Conservation (phyloP, 441 rosid genomes). For the Syzygium syzygioides region DNA sequence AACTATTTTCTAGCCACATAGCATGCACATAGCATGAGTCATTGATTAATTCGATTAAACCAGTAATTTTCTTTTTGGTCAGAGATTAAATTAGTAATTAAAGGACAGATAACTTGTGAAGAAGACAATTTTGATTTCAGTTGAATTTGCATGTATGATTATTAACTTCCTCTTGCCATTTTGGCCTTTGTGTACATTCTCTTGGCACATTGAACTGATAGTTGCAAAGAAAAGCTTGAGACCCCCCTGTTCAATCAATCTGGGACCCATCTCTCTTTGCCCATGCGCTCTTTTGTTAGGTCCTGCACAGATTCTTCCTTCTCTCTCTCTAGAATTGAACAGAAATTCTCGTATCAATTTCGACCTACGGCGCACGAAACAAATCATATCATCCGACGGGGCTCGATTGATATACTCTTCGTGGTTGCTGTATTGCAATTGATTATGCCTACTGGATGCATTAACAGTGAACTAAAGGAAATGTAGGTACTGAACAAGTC, state of each 20-base stretch:
- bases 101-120: not conserved
- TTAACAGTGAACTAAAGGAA: not conserved
- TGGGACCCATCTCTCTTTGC: slow-evolving; percentile 2
- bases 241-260: not conserved
- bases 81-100: not conserved
- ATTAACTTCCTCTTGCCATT: not conserved
- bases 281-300: not conserved
- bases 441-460: not conserved
- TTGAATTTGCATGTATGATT: not conserved
- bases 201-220: not conserved
- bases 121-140: not conserved
- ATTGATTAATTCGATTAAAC: not conserved
- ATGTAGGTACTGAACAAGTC: not conserved
- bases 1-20: not conserved
- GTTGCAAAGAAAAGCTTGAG: not conserved
- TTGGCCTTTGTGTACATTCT: not conserved
- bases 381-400: not conserved
- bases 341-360: not conserved
- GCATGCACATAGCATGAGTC: not conserved
- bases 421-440: not conserved
- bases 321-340: not conserved
- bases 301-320: not conserved
- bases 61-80: not conserved
- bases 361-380: not conserved
- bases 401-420: not conserved